Evolutionary conservation across 2,329 filamentous ascomycete species (phyloP), one percentile per base, ranked within the genome.

Genomic region (Hyphodiscus sp.): DNA sequence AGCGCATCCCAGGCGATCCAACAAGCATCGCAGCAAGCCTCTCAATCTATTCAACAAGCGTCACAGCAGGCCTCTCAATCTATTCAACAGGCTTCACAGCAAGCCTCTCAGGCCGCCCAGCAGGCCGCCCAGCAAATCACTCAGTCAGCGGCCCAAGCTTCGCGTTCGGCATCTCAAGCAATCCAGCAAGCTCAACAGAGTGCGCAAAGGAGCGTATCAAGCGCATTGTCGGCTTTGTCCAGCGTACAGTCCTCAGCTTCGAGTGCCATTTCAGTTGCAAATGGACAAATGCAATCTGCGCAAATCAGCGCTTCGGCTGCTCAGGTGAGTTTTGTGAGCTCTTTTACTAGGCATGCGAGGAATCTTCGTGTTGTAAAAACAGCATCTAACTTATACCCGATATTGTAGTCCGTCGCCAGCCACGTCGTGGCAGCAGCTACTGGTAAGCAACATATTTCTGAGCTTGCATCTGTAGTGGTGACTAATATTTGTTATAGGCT

Each of bases 361-460:
- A n/a, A 38, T 4, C n/a, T n/a, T n/a, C 11, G 33, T 2, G 16
- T 10, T 5, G 33, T n/a, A 38, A 38, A 13, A 38, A n/a, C 26
- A 41, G 30, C n/a, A 26, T 33, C 54, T 56, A 41, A 56, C 20
- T 44, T 45, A 18, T 38, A 13, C 33, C 13, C 33, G 33, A 6
- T 15, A 4, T 13, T 30, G 43, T 41, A 65, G 63, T 42, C 45
- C 0, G 53, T 54, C 45, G 62, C 63, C 23, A 63, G 60, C 16
- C 52, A 41, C 4, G 62, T 61, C 20, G 55, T 65, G 19, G 62
- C 64, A 42, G 62, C 64, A 1, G 63, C 63, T 20, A 66, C 62
- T 50, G 63, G 64, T 64, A 58, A 9, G 57, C n/a, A 43, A 26
- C 2, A 5, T 2, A 11, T 49, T 38, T 29, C 6, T 46, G 13